A percentile compares a stretch with the other conserved stretches of the same genome.
Conservation (phyloP, 768 basidiomycete genomes). For the Tricholoma flavovirens region DNA sequence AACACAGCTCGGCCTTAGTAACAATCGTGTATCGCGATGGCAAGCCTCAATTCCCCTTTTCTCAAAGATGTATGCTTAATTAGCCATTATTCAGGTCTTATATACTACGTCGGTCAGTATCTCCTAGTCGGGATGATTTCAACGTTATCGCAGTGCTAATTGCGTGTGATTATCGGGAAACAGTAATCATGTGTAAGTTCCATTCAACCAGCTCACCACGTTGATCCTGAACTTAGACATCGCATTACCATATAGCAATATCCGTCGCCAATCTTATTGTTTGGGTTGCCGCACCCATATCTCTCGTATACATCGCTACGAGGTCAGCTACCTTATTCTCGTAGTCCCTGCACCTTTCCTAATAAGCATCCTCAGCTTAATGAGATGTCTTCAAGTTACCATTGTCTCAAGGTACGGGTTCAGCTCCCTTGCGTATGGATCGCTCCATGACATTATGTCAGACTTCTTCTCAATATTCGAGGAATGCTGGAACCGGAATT, state of each 20-base stretch:
- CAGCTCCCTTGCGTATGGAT: not conserved
- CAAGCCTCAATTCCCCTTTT: not conserved
- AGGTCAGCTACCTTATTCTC: conserved; percentile 6
- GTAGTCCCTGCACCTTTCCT: not conserved
- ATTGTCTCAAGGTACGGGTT: conserved; percentile 19
- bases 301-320: conserved; percentile 19
- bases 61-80: not conserved
- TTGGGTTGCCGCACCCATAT: conserved; percentile 21
- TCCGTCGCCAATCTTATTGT: conserved; percentile 21
- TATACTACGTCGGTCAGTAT: conserved; percentile 23
- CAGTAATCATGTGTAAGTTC: conserved; percentile 22
- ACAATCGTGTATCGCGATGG: conserved; percentile 13
- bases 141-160: not conserved
- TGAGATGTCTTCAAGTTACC: conserved; percentile 21
- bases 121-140: not conserved
- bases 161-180: not conserved
- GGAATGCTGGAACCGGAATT: not conserved
- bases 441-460: not conserved
- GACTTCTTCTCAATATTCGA: conserved; percentile 21
- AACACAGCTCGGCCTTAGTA: not conserved
- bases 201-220: not conserved
- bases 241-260: conserved; percentile 8
- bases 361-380: not conserved
- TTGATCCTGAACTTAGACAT: not conserved
- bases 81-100: conserved; percentile 12